Evolutionary conservation across 139 green algal species (phyloP), one percentile per base, ranked within the genome.

Genomic region (Limnomonas spitsbergensis): DNA sequence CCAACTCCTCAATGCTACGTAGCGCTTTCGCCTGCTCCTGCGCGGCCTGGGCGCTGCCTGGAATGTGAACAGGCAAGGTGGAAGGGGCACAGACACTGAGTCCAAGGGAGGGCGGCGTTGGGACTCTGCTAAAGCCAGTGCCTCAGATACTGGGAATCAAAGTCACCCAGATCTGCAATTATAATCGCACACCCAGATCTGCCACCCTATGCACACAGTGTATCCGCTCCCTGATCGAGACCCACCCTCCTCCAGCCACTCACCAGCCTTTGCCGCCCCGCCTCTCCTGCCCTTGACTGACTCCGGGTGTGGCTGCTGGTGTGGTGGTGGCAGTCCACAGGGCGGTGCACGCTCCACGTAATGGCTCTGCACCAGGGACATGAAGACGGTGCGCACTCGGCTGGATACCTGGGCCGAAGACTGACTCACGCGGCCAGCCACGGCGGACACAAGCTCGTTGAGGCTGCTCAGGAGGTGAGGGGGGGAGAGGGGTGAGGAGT

Each of bases 271-370:
- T 42, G 38, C 66, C 6, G 34, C 34, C 7, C n/a, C 56, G n/a
- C 24, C 68, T 2, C 69, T 38, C 26, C 53, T 53, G 27, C 29
- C 31, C 40, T 82, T 82, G 27, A 77, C 34, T 0, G 72, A 68
- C 20, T 56, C 42, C 2, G 75, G 78, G 70, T 84, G 82, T 2
- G 75, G 71, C 29, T 7, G 37, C 1, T 80, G 4, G 20, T 14
- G 20, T 39, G 82, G 82, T 0, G 82, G 82, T n/a, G 82, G 82
- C 69, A 87, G 38, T 31, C 26, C 38, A 69, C 75, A 82, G 24
- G 76, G 75, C 29, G 83, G 79, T 3, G 71, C 72, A 2, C 83
- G 70, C 83, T 87, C 83, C 24, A 87, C 38, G 61, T 82, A 84
- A 38, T 79, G 78, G 1, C 7, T 78, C 78, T 86, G 79, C 36